phyloP scores from a whole-genome alignment of 768 basidiomycete species.

The Kwoniella europaea region DNA sequence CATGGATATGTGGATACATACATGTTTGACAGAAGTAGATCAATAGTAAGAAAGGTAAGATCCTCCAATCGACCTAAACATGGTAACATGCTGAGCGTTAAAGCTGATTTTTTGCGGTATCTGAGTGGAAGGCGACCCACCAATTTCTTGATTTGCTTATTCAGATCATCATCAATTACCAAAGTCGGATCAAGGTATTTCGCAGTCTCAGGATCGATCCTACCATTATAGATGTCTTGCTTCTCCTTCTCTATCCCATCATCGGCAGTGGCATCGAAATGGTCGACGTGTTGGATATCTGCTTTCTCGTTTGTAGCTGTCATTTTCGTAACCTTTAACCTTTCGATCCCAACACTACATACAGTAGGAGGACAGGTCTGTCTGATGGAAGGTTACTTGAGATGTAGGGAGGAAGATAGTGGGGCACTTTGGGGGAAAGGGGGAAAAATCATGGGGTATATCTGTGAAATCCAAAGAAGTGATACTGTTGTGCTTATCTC shows the following conservation, averaged over 20 bases:
- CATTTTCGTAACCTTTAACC: no score
- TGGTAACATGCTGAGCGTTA: neutral
- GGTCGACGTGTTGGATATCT: constrained; percentile 16
- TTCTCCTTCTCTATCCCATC: constrained; percentile 10
- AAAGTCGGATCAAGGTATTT: constrained; percentile 41
- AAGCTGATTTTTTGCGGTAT: neutral
- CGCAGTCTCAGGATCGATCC: constrained; percentile 40
- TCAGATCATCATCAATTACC: constrained; percentile 38
- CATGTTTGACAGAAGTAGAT: constrained; percentile 50
- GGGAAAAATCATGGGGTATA: neutral
- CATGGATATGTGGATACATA: neutral
- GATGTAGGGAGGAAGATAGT: no score
- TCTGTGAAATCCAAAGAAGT: neutral
- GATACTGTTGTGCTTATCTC: no score
- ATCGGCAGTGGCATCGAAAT: constrained; percentile 6
- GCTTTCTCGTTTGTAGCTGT: constrained; percentile 3
- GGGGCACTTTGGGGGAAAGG: neutral
- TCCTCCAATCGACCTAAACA: constrained; percentile 33
- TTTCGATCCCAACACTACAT: no score
- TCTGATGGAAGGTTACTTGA: no score
- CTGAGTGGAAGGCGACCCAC: constrained; percentile 16
- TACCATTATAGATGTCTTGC: constrained; percentile 8
- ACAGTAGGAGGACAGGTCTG: no score
- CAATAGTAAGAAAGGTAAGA: constrained; percentile 36
- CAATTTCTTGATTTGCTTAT: constrained; percentile 36